Conservation (phyloP, 1,284 basidiomycete genomes). For the Hymenochaete sp. region DNA sequence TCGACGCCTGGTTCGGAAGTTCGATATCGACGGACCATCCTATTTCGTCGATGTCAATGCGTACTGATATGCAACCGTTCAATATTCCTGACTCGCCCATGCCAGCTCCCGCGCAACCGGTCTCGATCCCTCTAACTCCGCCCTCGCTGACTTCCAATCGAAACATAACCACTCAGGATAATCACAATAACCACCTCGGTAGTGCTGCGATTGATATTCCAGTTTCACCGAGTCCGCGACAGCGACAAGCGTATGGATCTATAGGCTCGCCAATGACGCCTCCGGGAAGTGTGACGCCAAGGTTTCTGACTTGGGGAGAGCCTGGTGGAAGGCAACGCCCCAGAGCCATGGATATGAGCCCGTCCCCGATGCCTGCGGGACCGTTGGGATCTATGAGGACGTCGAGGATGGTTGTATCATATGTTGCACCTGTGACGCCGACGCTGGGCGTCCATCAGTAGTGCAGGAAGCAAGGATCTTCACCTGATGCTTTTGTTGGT, state of each 20-base stretch:
- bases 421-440: slow-evolving; percentile 12
- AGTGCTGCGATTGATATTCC: slow-evolving; percentile 3
- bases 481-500: too few relatives aligned
- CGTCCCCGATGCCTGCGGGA: slow-evolving; percentile 12
- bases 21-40: too few relatives aligned
- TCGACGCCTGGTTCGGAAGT: too few relatives aligned
- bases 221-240: not conserved
- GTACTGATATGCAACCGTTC: too few relatives aligned
- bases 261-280: slow-evolving; percentile 17
- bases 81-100: slow-evolving; percentile 4
- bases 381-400: slow-evolving; percentile 12
- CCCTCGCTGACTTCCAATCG: too few relatives aligned
- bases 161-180: too few relatives aligned
- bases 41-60: too few relatives aligned
- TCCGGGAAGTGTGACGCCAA: slow-evolving; percentile 15
- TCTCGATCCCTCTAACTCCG: not conserved
- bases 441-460: slow-evolving; percentile 10
- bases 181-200: too few relatives aligned
- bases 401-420: slow-evolving; percentile 10
- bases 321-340: slow-evolving; percentile 4
- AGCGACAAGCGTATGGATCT: not conserved
- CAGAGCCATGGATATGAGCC: slow-evolving; percentile 11
- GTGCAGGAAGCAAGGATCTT: too few relatives aligned
- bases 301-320: slow-evolving; percentile 11
- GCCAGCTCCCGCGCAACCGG: not conserved